These are phyloP conservation scores for Botrytis fabae DNA, from an alignment of 2,329 filamentous ascomycete genomes.

Conservation along the genomic window DNA sequence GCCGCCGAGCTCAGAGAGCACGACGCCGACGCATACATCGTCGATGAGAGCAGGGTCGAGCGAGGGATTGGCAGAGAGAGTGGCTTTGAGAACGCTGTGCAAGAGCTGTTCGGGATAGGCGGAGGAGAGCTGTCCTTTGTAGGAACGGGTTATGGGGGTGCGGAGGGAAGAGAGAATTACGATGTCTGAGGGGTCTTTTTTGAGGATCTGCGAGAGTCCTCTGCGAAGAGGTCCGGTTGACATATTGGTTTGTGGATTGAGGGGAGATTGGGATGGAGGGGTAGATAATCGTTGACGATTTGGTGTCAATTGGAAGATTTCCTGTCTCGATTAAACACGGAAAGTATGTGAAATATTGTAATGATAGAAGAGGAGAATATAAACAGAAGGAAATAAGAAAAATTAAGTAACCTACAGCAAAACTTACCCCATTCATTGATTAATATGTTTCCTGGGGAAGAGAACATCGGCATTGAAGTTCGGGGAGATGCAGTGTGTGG, in stretches of 20 bases:
- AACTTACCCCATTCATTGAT: conserved; percentile 16
- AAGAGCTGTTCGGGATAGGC: conserved; percentile 90
- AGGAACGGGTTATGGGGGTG: conserved; percentile 80
- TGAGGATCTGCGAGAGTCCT: conserved; percentile 73
- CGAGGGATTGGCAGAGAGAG: conserved; percentile 69
- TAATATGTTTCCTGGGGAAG: conserved; percentile 3
- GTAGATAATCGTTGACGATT: not conserved
- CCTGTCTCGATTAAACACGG: not conserved
- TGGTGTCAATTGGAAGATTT: not conserved
- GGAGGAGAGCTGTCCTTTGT: conserved; percentile 82
- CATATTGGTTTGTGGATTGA: not conserved
- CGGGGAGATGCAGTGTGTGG: conserved; percentile 8
- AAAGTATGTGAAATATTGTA: not conserved
- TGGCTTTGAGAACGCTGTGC: conserved; percentile 63
- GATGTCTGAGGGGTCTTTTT: conserved; percentile 77
- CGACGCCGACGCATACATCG: conserved; percentile 84
- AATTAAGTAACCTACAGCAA: not conserved
- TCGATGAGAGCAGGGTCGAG: conserved; percentile 69
- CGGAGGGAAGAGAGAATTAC: conserved; percentile 90
- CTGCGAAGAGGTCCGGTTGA: conserved; percentile 49
- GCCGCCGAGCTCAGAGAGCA: conserved; percentile 87
- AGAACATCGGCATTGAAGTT: conserved; percentile 18
- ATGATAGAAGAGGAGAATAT: not conserved
- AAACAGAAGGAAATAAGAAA: not conserved
- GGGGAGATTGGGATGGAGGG: conserved; percentile 3